These are phyloP conservation scores for Salmacisia buchloeana DNA, from an alignment of 1,284 basidiomycete species.

Conservation along the genomic window DNA sequence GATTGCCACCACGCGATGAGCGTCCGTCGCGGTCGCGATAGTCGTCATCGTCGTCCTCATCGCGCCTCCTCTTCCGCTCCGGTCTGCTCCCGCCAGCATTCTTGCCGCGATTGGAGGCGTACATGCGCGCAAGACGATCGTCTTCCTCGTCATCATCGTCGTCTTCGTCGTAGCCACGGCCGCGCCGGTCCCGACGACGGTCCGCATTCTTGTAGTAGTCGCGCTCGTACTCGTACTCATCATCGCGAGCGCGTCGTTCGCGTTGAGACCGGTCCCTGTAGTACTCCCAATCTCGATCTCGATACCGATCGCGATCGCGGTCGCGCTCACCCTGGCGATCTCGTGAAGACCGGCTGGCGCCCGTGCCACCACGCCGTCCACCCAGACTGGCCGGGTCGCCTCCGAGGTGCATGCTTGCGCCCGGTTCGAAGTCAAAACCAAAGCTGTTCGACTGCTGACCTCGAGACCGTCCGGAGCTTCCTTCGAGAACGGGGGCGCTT, in stretches of 20 bases:
- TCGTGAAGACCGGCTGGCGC: neutral
- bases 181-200: neutral
- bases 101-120: neutral
- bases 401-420: conserved; percentile 24
- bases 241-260: neutral
- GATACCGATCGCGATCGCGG: neutral
- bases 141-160: neutral
- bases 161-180: neutral
- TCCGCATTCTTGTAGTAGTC: neutral
- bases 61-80: too few relatives aligned
- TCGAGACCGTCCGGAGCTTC: too few relatives aligned
- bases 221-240: neutral
- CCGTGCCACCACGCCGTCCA: neutral
- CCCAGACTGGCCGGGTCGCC: conserved; percentile 11
- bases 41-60: too few relatives aligned
- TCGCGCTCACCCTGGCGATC: neutral
- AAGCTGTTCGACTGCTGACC: too few relatives aligned
- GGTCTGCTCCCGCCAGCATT: too few relatives aligned
- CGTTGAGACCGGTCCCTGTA: too few relatives aligned
- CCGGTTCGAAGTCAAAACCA: conserved; percentile 28
- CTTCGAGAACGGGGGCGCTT: conserved; percentile 17
- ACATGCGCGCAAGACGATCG: neutral
- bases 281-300: neutral
- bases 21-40: too few relatives aligned
- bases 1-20: too few relatives aligned